Evolutionary conservation across 2,329 filamentous ascomycete species (phyloP).

Genomic region (Fusarium albosuccineum): DNA sequence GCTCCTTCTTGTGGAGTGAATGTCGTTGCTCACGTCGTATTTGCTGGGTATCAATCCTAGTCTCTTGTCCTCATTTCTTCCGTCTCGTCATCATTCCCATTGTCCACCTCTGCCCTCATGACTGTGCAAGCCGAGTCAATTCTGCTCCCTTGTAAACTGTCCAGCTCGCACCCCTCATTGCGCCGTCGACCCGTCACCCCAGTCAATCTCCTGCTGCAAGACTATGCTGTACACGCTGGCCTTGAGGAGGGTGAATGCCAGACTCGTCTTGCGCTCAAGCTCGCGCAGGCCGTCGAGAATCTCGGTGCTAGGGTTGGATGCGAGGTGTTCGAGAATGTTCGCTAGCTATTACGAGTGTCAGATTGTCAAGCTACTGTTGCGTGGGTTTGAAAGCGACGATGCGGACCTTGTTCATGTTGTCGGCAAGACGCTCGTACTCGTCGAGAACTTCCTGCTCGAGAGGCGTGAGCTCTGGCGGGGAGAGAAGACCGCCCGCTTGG

Average conservation of each 20-base stretch:
- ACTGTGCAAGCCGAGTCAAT: too few relatives aligned
- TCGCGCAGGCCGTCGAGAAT: conserved; percentile 89
- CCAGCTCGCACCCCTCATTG: conserved; percentile 37
- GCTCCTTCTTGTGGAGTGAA: conserved; percentile 15
- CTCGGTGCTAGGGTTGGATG: conserved; percentile 79
- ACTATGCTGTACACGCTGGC: conserved; percentile 99
- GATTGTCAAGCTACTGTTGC: neutral
- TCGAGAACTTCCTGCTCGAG: conserved; percentile 95
- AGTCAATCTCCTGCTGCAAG: conserved; percentile 94
- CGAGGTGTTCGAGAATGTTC: conserved; percentile 71
- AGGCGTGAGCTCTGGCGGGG: conserved; percentile 74
- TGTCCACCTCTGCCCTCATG: too few relatives aligned
- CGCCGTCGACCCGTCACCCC: conserved; percentile 65
- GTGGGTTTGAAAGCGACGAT: neutral
- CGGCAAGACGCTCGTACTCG: conserved; percentile 88
- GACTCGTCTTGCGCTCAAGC: conserved; percentile 91
- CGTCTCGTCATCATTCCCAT: too few relatives aligned
- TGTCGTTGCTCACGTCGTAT: conserved; percentile 38
- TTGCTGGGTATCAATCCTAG: conserved; percentile 38
- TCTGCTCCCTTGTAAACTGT: too few relatives aligned
- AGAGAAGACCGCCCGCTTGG: conserved; percentile 48
- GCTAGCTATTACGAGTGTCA: conserved; percentile 62
- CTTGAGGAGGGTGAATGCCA: conserved; percentile 96
- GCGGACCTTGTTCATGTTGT: conserved; percentile 89
- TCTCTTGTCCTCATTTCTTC: neutral